Percentiles rank a stretch among this genome's conserved stretches.
These are phyloP conservation scores for Odontarrhena argentea DNA, from an alignment of 345 rosid species.

Conservation along the genomic window DNA sequence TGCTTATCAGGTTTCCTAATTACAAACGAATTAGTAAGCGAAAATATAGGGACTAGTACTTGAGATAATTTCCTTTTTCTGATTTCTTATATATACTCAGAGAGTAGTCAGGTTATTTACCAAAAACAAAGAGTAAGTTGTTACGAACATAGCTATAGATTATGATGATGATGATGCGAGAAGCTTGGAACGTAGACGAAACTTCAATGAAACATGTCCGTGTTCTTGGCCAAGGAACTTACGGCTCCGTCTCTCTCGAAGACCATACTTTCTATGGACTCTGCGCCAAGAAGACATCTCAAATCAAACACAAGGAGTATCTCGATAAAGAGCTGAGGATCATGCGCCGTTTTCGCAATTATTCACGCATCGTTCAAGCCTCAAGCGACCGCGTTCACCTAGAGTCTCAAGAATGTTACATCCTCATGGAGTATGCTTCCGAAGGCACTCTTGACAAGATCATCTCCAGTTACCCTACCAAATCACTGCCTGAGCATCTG, in stretches of 20 bases:
- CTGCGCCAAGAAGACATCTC: slow-evolving; percentile 17
- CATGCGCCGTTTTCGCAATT: slow-evolving; percentile 3
- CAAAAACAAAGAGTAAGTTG: too few species aligned
- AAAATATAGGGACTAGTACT: too few species aligned
- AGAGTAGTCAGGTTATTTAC: too few species aligned
- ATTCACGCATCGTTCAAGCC: slow-evolving; percentile 9
- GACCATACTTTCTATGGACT: background rate
- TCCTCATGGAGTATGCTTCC: slow-evolving; percentile 24
- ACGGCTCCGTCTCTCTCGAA: background rate
- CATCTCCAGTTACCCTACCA: background rate
- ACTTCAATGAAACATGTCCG: background rate
- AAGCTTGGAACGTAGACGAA: too few species aligned
- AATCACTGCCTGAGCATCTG: slow-evolving; percentile 3
- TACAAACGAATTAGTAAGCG: too few species aligned
- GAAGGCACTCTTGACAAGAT: background rate
- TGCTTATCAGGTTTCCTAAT: too few species aligned
- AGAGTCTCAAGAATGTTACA: slow-evolving; percentile 12
- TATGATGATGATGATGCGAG: too few species aligned
- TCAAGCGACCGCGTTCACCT: background rate
- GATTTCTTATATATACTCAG: too few species aligned
- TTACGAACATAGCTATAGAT: too few species aligned
- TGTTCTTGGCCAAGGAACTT: background rate
- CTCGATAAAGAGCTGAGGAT: slow-evolving; percentile 24
- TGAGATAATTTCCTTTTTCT: too few species aligned
- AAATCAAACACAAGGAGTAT: background rate